Evolutionary conservation across 352 stramenopile species (phyloP).

Genomic region (Phytophthora syringae): DNA sequence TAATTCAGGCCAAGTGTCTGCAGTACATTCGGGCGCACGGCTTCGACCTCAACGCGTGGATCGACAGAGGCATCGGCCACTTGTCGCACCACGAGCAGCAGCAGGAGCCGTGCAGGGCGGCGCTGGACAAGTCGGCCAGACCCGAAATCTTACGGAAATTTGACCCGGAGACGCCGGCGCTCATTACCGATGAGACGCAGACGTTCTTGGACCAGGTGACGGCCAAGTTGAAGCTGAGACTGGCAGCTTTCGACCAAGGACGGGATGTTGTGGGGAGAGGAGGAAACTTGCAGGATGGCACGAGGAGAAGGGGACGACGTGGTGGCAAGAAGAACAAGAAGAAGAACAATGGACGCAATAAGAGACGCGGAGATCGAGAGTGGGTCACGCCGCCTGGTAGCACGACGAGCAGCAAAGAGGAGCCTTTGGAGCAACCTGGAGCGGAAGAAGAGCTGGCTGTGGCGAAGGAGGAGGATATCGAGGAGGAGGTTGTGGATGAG

Average conservation of each 20-base stretch:
- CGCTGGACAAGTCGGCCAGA: conserved; percentile 34
- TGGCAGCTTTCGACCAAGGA: conserved; percentile 31
- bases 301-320: conserved; percentile 25
- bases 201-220: conserved; percentile 47
- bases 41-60: conserved; percentile 83
- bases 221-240: conserved; percentile 30
- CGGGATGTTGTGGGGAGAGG: neutral
- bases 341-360: conserved; percentile 37
- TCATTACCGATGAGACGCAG: conserved; percentile 53
- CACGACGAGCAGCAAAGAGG: conserved; percentile 27
- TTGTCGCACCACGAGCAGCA: conserved; percentile 71
- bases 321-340: conserved; percentile 46
- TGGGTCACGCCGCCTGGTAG: conserved; percentile 18
- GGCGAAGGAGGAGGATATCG: conserved; percentile 22
- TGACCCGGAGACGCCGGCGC: conserved; percentile 32
- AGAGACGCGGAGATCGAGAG: conserved; percentile 15
- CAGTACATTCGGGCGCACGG: conserved; percentile 80
- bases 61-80: conserved; percentile 75
- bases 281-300: conserved; percentile 24
- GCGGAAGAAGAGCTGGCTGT: conserved; percentile 14
- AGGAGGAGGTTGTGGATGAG: conserved; percentile 29
- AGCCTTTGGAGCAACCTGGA: conserved; percentile 13
- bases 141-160: conserved; percentile 51
- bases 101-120: conserved; percentile 29
- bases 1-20: conserved; percentile 76